phyloP scores from a whole-genome alignment of 2,329 filamentous ascomycete species.

The Aspergillus sclerotialis region DNA sequence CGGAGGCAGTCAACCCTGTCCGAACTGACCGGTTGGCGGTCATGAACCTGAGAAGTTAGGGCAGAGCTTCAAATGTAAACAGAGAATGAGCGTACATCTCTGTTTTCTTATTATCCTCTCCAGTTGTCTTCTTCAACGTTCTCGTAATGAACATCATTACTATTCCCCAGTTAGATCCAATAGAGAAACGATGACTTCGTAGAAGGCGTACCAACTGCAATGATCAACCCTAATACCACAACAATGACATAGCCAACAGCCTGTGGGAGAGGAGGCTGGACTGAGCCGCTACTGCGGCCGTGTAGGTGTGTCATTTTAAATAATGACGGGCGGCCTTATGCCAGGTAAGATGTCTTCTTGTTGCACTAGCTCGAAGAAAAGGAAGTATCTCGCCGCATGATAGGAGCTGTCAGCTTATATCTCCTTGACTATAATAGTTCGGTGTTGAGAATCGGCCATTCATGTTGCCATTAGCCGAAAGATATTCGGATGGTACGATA shows the following conservation, averaged over 20 bases:
- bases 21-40: constrained; percentile 47
- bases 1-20: constrained; percentile 47
- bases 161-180: constrained; percentile 3
- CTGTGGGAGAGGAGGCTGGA: constrained; percentile 29
- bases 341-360: too few relatives aligned
- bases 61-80: not conserved
- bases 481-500: too few relatives aligned
- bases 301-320: constrained; percentile 10
- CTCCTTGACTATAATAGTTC: too few relatives aligned
- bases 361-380: too few relatives aligned
- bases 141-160: constrained; percentile 44
- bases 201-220: constrained; percentile 37
- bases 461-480: too few relatives aligned
- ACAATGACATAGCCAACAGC: constrained; percentile 39
- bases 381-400: too few relatives aligned
- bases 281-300: constrained; percentile 10
- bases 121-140: constrained; percentile 42
- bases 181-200: constrained; percentile 3
- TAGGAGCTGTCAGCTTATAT: too few relatives aligned
- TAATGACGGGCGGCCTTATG: constrained; percentile 2
- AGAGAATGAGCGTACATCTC: constrained; percentile 36
- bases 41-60: constrained; percentile 38
- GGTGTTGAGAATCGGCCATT: too few relatives aligned
- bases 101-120: constrained; percentile 47
- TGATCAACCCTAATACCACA: constrained; percentile 34